These are phyloP conservation scores for Xanthoparmelia taractica DNA, from an alignment of 495 filamentous ascomycete species.

Conservation along the genomic window DNA sequence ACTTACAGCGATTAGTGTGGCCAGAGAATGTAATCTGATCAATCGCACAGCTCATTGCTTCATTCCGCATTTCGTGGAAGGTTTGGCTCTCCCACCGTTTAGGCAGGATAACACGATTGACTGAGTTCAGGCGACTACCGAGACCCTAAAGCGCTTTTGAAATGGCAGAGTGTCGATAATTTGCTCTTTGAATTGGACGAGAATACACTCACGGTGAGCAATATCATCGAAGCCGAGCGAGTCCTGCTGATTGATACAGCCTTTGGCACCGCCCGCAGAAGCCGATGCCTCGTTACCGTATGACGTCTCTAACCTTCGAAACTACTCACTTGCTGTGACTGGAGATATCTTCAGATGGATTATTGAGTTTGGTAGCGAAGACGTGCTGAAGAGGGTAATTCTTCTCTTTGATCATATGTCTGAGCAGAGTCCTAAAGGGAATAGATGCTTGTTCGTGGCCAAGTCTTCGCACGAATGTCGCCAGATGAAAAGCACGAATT, in stretches of 20 bases:
- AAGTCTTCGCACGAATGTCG: conserved; percentile 97
- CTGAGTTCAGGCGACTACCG: conserved; percentile 45
- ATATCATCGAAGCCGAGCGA: neutral
- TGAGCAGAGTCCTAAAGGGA: conserved; percentile 8
- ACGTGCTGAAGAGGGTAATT: conserved; percentile 60
- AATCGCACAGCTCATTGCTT: conserved; percentile 78
- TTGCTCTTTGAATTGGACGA: conserved; percentile 65
- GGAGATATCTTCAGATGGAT: conserved; percentile 97
- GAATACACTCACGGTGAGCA: conserved; percentile 58
- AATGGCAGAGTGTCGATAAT: conserved; percentile 92
- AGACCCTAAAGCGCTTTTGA: conserved; percentile 60
- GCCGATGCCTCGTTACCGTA: conserved; percentile 78
- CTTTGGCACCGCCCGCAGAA: conserved; percentile 57
- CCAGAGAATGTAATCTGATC: conserved; percentile 82
- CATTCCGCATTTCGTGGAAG: conserved; percentile 78
- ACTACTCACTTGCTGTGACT: conserved; percentile 81
- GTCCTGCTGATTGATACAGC: conserved; percentile 44
- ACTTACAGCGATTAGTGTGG: conserved; percentile 92
- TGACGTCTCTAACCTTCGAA: conserved; percentile 64
- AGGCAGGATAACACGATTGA: conserved; percentile 17
- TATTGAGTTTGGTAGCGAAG: conserved; percentile 75
- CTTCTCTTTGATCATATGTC: neutral
- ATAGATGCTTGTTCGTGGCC: conserved; percentile 81
- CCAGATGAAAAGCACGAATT: conserved; percentile 98
- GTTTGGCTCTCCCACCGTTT: conserved; percentile 31